A percentile compares a stretch with the other conserved stretches of the same genome.
Conservation (phyloP, 2,329 filamentous ascomycete species). For the Elsinoe batatas region DNA sequence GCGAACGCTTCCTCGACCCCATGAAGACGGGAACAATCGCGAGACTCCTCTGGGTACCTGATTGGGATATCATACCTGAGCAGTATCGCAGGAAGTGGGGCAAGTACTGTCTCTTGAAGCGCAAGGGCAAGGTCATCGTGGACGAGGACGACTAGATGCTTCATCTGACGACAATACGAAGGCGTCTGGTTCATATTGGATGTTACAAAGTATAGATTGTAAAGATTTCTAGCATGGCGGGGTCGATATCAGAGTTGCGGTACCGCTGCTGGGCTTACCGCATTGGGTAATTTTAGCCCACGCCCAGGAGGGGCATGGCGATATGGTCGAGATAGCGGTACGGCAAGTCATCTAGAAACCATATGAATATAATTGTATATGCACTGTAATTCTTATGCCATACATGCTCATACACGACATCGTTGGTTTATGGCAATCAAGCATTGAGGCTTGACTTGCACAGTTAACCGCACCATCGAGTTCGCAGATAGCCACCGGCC, state of each 20-base stretch:
- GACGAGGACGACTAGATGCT: background rate
- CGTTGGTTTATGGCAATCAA: too few relatives aligned
- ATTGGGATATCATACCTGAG: constrained; percentile 57
- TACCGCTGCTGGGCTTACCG: background rate
- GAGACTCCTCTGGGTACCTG: constrained; percentile 73
- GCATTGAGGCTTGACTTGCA: too few relatives aligned
- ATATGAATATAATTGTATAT: background rate
- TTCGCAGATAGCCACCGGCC: too few relatives aligned
- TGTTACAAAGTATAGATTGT: background rate
- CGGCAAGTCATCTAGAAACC: background rate
- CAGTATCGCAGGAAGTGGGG: constrained; percentile 71
- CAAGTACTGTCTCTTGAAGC: constrained; percentile 65
- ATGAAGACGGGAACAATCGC: constrained; percentile 62
- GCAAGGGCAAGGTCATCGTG: background rate
- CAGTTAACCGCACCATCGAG: too few relatives aligned
- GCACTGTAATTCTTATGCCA: too few relatives aligned
- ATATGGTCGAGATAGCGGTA: constrained; percentile 5
- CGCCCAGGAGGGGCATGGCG: background rate
- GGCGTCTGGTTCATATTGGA: background rate
- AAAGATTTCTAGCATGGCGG: background rate
- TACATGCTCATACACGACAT: too few relatives aligned
- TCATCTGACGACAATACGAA: background rate
- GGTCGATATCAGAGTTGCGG: constrained; percentile 9
- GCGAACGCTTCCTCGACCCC: constrained; percentile 71
- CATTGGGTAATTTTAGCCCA: constrained; percentile 7